These are phyloP conservation scores for Epichloe hybrida DNA, from an alignment of 2,329 filamentous ascomycete species.

Conservation along the genomic window DNA sequence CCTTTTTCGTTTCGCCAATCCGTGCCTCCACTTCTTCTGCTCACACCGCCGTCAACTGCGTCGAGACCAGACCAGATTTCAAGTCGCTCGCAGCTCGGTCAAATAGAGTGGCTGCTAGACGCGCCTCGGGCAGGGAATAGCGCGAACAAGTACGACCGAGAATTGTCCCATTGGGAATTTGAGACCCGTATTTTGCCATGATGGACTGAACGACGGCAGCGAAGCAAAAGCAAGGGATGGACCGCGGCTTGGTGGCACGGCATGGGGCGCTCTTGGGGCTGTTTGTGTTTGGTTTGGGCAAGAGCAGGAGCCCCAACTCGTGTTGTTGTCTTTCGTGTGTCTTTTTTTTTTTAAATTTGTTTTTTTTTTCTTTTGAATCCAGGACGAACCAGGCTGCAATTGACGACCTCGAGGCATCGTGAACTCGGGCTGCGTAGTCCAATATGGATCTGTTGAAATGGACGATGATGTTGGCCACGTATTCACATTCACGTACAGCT, in stretches of 20 bases:
- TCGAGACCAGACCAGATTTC: neutral
- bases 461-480: neutral
- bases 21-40: too few species aligned
- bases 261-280: neutral
- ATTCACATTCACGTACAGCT: too few species aligned
- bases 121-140: constrained; percentile 11
- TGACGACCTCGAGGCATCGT: neutral
- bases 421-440: neutral
- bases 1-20: too few species aligned
- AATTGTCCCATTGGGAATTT: constrained; percentile 16
- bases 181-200: constrained; percentile 4
- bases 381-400: neutral
- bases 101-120: constrained; percentile 7
- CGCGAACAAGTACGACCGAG: constrained; percentile 21
- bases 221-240: neutral
- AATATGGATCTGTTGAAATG: neutral
- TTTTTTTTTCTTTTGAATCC: too few species aligned
- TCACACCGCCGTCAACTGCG: too few species aligned
- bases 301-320: neutral
- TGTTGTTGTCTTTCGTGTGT: neutral
- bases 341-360: too few species aligned
- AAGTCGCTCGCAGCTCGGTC: constrained; percentile 9
- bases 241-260: neutral
- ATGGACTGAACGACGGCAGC: neutral
- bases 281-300: too few species aligned